phyloP scores from a whole-genome alignment of 2,329 filamentous ascomycete species.

The Fusarium guadeloupense region DNA sequence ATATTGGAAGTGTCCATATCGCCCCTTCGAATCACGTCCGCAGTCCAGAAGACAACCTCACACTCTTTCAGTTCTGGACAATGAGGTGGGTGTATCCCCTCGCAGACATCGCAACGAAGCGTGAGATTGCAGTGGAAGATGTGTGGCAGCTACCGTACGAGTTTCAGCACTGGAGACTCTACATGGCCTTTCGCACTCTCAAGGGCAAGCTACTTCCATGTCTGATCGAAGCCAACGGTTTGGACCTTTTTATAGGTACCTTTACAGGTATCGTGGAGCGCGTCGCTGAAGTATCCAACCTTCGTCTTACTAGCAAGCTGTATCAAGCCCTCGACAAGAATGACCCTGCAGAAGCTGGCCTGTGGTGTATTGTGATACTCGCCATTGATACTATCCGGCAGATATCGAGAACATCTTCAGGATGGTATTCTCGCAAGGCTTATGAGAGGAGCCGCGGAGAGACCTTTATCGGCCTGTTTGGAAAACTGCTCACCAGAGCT shows the following conservation, averaged over 20 bases:
- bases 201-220: slow-evolving; percentile 76
- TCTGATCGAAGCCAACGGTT: slow-evolving; percentile 77
- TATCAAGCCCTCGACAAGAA: slow-evolving; percentile 48
- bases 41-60: slow-evolving; percentile 80
- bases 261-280: slow-evolving; percentile 66
- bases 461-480: slow-evolving; percentile 52
- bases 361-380: slow-evolving; percentile 53
- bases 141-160: slow-evolving; percentile 84
- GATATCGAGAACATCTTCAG: slow-evolving; percentile 49
- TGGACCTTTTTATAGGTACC: slow-evolving; percentile 78
- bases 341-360: slow-evolving; percentile 44
- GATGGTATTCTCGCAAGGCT: slow-evolving; percentile 85
- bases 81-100: slow-evolving; percentile 85
- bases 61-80: slow-evolving; percentile 83
- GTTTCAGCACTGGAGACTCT: slow-evolving; percentile 81
- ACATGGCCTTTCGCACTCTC: slow-evolving; percentile 77
- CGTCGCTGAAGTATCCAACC: slow-evolving; percentile 51
- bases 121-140: slow-evolving; percentile 78
- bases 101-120: slow-evolving; percentile 69
- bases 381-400: slow-evolving; percentile 47
- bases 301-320: slow-evolving; percentile 50
- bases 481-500: slow-evolving; percentile 51
- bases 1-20: slow-evolving; percentile 45
- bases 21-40: slow-evolving; percentile 59
- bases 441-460: slow-evolving; percentile 89